Conservation (phyloP, 1,139 yeast species). For the Pichia kudriavzevii region DNA sequence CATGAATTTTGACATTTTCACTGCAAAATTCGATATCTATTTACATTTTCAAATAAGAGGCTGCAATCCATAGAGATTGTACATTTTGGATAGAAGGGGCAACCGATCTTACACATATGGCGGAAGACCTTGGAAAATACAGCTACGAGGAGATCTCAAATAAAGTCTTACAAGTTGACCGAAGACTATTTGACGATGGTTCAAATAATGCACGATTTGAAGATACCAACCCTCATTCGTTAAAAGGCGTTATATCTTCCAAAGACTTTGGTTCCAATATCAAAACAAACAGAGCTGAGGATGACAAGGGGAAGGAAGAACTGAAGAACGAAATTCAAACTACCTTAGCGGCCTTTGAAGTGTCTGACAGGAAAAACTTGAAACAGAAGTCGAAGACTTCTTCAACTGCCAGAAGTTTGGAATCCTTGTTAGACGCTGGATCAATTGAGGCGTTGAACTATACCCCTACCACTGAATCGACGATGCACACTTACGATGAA, state of each 20-base stretch:
- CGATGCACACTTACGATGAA: conserved; percentile 37
- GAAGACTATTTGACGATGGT: conserved; percentile 35
- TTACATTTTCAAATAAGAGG: no score
- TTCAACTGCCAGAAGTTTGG: conserved; percentile 2
- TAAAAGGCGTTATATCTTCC: conserved; percentile 56
- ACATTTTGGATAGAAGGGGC: no score
- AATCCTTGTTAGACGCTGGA: conserved; percentile 27
- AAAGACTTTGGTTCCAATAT: conserved; percentile 59
- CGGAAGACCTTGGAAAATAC: conserved; percentile 28
- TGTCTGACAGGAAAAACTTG: conserved; percentile 4
- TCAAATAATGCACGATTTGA: conserved; percentile 38
- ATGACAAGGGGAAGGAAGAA: conserved; percentile 13
- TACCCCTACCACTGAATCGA: conserved; percentile 43
- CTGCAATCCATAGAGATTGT: no score
- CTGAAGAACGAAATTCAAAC: conserved; percentile 12
- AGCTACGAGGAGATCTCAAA: conserved; percentile 68
- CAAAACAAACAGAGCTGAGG: conserved; percentile 10
- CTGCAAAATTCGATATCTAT: no score
- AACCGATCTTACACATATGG: conserved; percentile 15
- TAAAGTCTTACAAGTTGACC: conserved; percentile 58
- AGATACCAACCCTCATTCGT: conserved; percentile 58
- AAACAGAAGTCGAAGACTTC: conserved; percentile 2
- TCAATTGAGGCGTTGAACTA: conserved; percentile 38
- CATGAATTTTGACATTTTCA: no score
- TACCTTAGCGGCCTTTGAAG: conserved; percentile 3